These are phyloP conservation scores for Samsoniella hepiali DNA, from an alignment of 2,329 filamentous ascomycete species.

Conservation along the genomic window DNA sequence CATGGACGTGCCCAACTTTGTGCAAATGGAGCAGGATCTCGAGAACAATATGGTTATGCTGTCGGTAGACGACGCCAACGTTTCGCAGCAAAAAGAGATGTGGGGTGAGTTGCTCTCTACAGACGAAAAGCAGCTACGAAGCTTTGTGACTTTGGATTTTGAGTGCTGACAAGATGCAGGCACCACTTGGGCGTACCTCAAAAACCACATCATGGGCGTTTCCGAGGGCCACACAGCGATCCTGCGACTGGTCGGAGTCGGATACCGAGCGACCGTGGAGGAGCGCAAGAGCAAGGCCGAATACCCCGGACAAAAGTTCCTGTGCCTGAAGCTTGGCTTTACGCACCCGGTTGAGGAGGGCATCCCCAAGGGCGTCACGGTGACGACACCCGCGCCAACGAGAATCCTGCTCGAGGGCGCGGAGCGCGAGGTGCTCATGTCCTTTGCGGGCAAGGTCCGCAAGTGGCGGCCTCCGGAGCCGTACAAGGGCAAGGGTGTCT, in stretches of 20 bases:
- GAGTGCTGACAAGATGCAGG: conserved; percentile 48
- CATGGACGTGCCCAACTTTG: conserved; percentile 74
- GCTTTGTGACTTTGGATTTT: not conserved
- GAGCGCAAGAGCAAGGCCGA: conserved; percentile 68
- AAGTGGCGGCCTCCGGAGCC: conserved; percentile 90
- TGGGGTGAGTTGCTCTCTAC: conserved; percentile 65
- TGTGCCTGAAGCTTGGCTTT: conserved; percentile 92
- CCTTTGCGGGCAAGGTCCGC: conserved; percentile 85
- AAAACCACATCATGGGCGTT: conserved; percentile 88
- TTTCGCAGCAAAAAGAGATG: conserved; percentile 84
- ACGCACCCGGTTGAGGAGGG: conserved; percentile 92
- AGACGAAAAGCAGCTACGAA: not conserved
- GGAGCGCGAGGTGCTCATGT: conserved; percentile 82
- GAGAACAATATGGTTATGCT: conserved; percentile 62
- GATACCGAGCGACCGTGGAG: conserved; percentile 88
- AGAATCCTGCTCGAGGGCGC: conserved; percentile 85
- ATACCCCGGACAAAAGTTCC: conserved; percentile 81
- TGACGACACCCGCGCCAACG: conserved; percentile 85
- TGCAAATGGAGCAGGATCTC: conserved; percentile 67
- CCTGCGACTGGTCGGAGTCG: conserved; percentile 88
- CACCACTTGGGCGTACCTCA: conserved; percentile 83
- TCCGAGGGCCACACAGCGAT: conserved; percentile 96
- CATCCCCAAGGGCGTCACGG: conserved; percentile 78
- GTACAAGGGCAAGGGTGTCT: conserved; percentile 99
- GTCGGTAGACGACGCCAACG: conserved; percentile 63